Evolutionary conservation across 768 basidiomycete species (phyloP), one percentile per base, ranked within the genome.

Genomic region (Hericium alpestre): DNA sequence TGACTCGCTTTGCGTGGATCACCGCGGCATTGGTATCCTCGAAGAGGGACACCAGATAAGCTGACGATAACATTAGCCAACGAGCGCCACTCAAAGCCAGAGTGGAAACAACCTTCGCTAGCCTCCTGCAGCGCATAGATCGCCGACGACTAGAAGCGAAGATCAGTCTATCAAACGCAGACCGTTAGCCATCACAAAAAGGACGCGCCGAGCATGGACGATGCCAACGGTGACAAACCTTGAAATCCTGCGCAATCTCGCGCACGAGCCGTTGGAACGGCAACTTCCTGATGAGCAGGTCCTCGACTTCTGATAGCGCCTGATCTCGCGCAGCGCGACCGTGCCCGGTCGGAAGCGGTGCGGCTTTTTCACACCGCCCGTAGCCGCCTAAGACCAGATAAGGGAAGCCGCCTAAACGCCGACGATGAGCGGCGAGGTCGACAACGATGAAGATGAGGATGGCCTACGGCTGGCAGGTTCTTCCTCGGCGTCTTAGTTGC

Each of bases 341-440:
- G 91, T 93, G 72, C 91, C 84, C 8, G 84, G 84, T 66, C 84
- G 76, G 79, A 90, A 93, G 58, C 90, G 78, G 79, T 93, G 90
- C 59, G 90, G 90, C 79, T 91, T 93, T 86, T 93, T 93, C 60
- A 93, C 90, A 78, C 93, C 93, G 74, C 91, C 91, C 61, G 90
- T 69, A 71, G 83, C 73, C 60, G 78, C 77, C 32, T 79, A 73
- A 55, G 9, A 80, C 81, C 72, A 82, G 38, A 20, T 3, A 37
- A n/a, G 6, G n/a, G 27, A 32, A 11, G 4, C 40, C 23, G 40
- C 53, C 11, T 6, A 12, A 25, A 32, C 25, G 27, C 18, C 22
- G 49, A 49, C 22, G 49, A 54, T 40, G 15, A 43, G 25, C 22
- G 39, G 5, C 12, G 10, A 25, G 25, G n/a, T 51, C 12, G 5